Conservation (phyloP, 1,139 yeast genomes). For the Geotrichum histeridarum region DNA sequence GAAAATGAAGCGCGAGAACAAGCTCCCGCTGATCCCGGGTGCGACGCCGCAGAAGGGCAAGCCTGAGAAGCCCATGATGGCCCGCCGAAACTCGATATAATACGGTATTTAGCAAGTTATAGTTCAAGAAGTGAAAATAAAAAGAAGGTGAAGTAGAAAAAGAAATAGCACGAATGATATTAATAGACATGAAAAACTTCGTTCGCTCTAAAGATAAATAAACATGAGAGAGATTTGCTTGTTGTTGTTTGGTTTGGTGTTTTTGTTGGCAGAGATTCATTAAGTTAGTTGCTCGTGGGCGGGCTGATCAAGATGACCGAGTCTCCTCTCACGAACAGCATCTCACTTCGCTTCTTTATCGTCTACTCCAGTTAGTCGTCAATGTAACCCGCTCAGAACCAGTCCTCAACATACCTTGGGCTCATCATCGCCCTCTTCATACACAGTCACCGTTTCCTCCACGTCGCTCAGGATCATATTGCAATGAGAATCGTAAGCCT, state of each 20-base stretch:
- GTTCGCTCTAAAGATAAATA: slow-evolving; percentile 9
- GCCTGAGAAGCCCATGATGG: slow-evolving; percentile 38
- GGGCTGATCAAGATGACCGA: slow-evolving; percentile 75
- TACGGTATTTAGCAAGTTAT: not conserved
- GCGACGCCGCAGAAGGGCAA: slow-evolving; percentile 31
- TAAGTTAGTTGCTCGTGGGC: slow-evolving; percentile 22
- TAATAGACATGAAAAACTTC: not conserved
- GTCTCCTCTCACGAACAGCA: slow-evolving; percentile 96
- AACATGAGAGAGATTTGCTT: not conserved
- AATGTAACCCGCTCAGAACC: not conserved
- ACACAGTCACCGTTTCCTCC: slow-evolving; percentile 66
- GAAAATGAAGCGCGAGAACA: slow-evolving; percentile 49
- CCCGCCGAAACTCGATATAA: slow-evolving; percentile 19
- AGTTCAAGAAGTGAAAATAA: not conserved
- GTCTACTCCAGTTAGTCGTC: slow-evolving; percentile 31
- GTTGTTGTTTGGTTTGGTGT: not conserved
- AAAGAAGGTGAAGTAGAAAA: not conserved
- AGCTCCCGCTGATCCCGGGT: slow-evolving; percentile 63
- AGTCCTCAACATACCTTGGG: slow-evolving; percentile 34
- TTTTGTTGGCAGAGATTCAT: not conserved
- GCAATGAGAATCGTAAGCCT: slow-evolving; percentile 93
- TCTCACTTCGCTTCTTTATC: slow-evolving; percentile 64
- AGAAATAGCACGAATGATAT: slow-evolving; percentile 4
- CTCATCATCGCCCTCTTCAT: slow-evolving; percentile 45
- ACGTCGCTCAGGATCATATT: slow-evolving; percentile 95